These are phyloP conservation scores for Peterozyma xylosa DNA, from an alignment of 805 yeast genomes.

Conservation along the genomic window DNA sequence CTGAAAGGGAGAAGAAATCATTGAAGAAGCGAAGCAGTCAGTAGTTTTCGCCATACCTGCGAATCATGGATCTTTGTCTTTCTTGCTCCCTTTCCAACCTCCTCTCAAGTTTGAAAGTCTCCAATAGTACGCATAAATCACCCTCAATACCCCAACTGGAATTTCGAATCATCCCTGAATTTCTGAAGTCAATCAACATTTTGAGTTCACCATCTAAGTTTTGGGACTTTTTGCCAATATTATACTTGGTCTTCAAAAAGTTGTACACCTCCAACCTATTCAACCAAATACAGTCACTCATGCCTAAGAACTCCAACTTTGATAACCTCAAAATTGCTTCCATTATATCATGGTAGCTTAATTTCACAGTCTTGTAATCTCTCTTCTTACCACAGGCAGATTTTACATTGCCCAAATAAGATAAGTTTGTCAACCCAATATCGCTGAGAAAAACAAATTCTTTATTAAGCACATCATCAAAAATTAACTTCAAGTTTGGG, in stretches of 20 bases:
- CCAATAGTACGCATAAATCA: not conserved
- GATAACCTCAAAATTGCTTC: slow-evolving; percentile 23
- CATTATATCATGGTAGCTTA: slow-evolving; percentile 7
- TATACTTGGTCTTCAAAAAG: slow-evolving; percentile 13
- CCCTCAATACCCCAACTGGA: slow-evolving; percentile 33
- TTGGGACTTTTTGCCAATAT: slow-evolving; percentile 2
- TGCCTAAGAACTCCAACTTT: slow-evolving; percentile 26
- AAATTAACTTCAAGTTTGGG: not conserved
- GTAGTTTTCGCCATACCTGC: slow-evolving; percentile 7
- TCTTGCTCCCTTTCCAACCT: slow-evolving; percentile 4
- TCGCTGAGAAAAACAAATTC: slow-evolving; percentile 22
- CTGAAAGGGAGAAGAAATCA: too few species aligned
- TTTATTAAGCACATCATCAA: slow-evolving; percentile 10
- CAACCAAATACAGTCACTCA: slow-evolving; percentile 23
- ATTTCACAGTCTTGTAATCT: slow-evolving; percentile 9
- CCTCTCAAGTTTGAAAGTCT: slow-evolving; percentile 2
- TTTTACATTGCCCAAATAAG: slow-evolving; percentile 10
- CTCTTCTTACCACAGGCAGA: slow-evolving; percentile 13
- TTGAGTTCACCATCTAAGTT: too few species aligned
- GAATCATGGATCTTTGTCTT: slow-evolving; percentile 1
- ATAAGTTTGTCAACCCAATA: slow-evolving; percentile 16
- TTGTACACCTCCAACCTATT: slow-evolving; percentile 18
- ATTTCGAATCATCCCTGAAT: slow-evolving; percentile 42
- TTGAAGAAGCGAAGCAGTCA: not conserved
- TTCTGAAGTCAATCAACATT: slow-evolving; percentile 29